These are phyloP conservation scores for Trichophyton rubrum DNA, from an alignment of 2,329 filamentous ascomycete genomes.

Conservation along the genomic window DNA sequence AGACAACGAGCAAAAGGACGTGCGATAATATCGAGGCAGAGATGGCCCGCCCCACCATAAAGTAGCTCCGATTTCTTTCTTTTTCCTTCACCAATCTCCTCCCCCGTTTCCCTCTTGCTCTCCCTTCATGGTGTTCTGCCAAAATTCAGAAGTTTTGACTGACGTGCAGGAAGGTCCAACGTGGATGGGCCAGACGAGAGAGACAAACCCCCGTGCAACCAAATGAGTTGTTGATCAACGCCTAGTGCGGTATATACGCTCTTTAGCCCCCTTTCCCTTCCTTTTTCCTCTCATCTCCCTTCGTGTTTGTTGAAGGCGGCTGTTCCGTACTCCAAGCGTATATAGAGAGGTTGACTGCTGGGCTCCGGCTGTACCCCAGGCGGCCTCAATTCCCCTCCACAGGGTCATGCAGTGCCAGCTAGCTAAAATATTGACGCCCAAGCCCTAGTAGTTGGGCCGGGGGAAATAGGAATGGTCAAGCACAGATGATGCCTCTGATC, in stretches of 20 bases:
- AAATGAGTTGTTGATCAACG: slow-evolving; percentile 4
- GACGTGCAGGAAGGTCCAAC: slow-evolving; percentile 1
- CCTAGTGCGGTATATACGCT: not conserved
- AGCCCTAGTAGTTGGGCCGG: not conserved
- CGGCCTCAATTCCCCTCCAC: not conserved
- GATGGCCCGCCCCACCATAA: not conserved
- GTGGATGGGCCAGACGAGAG: slow-evolving; percentile 1
- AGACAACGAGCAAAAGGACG: not conserved
- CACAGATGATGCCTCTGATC: not conserved
- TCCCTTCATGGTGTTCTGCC: not conserved
- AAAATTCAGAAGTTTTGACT: not conserved
- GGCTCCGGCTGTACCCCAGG: not conserved
- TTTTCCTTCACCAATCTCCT: not conserved
- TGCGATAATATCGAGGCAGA: not conserved
- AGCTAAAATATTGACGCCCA: not conserved
- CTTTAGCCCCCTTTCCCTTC: not conserved
- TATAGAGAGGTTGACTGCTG: not conserved
- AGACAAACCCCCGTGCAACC: slow-evolving; percentile 1
- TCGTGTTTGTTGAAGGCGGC: not conserved
- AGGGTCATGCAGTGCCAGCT: slow-evolving; percentile 1
- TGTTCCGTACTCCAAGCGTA: not conserved
- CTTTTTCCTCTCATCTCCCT: not conserved
- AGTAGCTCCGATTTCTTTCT: not conserved
- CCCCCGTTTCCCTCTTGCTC: not conserved
- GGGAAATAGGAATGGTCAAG: not conserved